Percentiles rank a stretch among this genome's conserved stretches.
phyloP scores from a whole-genome alignment of 768 basidiomycete genomes.

The Exsudoporus frostii region DNA sequence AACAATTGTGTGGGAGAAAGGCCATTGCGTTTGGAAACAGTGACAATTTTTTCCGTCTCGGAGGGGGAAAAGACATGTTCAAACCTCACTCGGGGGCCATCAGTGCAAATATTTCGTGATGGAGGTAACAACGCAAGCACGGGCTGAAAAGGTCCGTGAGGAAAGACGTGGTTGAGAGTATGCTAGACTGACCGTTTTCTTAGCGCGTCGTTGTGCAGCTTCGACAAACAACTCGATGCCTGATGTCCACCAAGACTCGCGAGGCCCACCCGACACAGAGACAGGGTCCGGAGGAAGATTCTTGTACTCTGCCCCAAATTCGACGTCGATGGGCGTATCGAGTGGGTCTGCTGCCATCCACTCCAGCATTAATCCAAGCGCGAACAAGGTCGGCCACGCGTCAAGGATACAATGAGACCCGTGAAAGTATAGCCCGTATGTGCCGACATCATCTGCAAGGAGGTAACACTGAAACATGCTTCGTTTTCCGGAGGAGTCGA shows the following conservation, averaged over 20 bases:
- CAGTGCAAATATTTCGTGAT: background rate
- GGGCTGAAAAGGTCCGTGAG: background rate
- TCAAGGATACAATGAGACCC: constrained; percentile 16
- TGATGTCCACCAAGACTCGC: constrained; percentile 5
- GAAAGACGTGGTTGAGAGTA: background rate
- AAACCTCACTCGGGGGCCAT: constrained; percentile 1
- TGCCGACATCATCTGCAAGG: background rate
- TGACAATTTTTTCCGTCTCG: constrained; percentile 1
- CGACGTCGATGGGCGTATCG: background rate
- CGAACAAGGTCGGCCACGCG: constrained; percentile 14
- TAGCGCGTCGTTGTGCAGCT: background rate
- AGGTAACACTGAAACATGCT: constrained; percentile 14
- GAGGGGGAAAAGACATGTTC: background rate
- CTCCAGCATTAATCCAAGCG: constrained; percentile 10
- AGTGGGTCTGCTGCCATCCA: constrained; percentile 9
- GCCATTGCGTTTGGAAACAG: background rate
- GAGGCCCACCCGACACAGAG: constrained; percentile 15
- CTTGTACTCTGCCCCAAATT: constrained; percentile 11
- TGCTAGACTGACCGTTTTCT: background rate
- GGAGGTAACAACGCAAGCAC: background rate
- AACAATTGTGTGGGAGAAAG: constrained; percentile 4
- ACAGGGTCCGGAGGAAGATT: constrained; percentile 15
- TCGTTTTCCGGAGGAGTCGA: background rate
- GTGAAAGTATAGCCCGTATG: constrained; percentile 10
- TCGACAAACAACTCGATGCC: constrained; percentile 3